Base-by-base conservation (phyloP, 805 yeast species). In the Candida andamanensis region DNA sequence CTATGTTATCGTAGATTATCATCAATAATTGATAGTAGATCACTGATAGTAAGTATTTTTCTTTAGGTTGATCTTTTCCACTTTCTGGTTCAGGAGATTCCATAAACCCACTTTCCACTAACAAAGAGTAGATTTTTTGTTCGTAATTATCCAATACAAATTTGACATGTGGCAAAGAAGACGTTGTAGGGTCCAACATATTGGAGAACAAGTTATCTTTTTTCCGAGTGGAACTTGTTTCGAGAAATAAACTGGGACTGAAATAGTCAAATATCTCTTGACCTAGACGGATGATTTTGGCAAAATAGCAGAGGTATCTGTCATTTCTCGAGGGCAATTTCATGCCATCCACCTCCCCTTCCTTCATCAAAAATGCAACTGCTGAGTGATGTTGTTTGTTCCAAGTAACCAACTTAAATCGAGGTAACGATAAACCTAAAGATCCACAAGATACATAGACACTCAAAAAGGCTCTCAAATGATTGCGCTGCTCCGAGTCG, bases 371-470 rank as follows among this genome's bases (percentile, higher is more conserved):
- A 13, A 37, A 24, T 6, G 33, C 28, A 1, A 49, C 26, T 9
- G 60, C 70, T 25, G 51, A 42, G 31, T 63, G 68, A 50, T 70
- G 74, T 13, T 53, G 60, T 4, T 58, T 49, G 3, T 69, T 56
- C 78, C 78, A 74, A 18, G 52, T 41, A 4, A 72, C 77, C 15
- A 69, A 57, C 41, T 64, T 69, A 45, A 72, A 74, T 30, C 75
- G 52, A 6, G 76, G 74, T 29, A 74, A 53, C 4, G 75, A 64
- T 22, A 74, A 50, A 5, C 73, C 76, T 21, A 74, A 50, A 4
- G 73, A 66, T 2, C 75, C 76, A 48, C 75, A 69, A 39, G 71
- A 66, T 23, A 69, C 54, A 46, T 71, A 74, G 7, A 72, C 71
- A 33, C 72, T 67, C 40, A 73, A 48, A 39, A 63, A 65, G 0